Base-by-base conservation (phyloP, 2,329 filamentous ascomycete genomes). In the Dichotomopilus funicola region DNA sequence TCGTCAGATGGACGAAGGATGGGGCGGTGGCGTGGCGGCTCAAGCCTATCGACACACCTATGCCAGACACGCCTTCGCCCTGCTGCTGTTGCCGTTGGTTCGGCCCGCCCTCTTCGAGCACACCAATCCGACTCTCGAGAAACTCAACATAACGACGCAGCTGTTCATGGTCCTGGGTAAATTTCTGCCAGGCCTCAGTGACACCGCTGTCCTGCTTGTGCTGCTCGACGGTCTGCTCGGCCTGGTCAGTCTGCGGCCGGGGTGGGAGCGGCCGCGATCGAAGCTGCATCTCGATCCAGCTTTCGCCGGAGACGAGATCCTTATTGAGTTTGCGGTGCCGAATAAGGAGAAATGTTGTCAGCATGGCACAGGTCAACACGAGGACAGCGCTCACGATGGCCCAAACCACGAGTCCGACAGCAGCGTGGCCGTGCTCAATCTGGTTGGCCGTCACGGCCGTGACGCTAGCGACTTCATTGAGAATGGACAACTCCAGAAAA, bases 91-190 rank as follows among this genome's bases (percentile, higher is more conserved):
- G 36, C 27, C 13, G 9, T 19, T 13, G 10, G 12, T 38, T 45
- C n/a, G 33, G 43, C 12, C 36, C 37, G 4, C 53, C 47, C 42
- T 58, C 55, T 37, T 61, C 59, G 12, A 59, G 55, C 8, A 43
- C 53, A 9, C 58, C 59, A 31, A 66, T 57, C 5, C 60, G 62
- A 2, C 55, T 48, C 53, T 66, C 64, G 8, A 67, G 59, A 2
- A 55, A 40, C 55, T 66, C 64, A 27, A 67, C 62, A 43, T 67
- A 65, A 6, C 57, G 54, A 12, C 65, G 59, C 43, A 67, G 56
- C 54, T 55, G 61, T 10, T 55, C 56, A 5, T 62, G 55, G 35
- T 67, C 60, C 10, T 57, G 45, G n/a, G 52, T 54, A 11, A 66
- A 66, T 38, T 60, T 59, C 41, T 60, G 47, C 63, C 64, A 66